Percentiles rank a stretch among this genome's conserved stretches.
Conservation (phyloP, 177 flowering plant genomes). For the Vitis hybrid region DNA sequence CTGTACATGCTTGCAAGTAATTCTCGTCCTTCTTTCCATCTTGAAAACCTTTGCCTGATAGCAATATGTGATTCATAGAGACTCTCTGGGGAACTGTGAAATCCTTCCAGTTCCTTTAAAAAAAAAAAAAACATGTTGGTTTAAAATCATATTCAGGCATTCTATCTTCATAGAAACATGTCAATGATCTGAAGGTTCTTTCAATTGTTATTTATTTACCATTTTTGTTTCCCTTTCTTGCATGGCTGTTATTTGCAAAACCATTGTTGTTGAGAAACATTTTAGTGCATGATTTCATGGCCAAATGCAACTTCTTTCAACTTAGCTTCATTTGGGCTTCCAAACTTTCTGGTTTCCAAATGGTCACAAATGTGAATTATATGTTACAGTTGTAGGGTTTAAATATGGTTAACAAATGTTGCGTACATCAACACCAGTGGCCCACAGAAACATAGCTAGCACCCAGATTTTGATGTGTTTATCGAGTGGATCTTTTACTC, state of each 20-base stretch:
- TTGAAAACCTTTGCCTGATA: background rate
- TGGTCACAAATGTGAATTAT: background rate
- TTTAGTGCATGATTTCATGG: background rate
- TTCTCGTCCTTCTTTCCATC: conserved; percentile 11
- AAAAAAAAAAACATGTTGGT: too few species aligned
- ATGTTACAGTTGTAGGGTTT: background rate
- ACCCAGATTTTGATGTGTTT: background rate
- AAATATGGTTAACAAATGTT: background rate
- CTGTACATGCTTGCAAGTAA: conserved; percentile 93
- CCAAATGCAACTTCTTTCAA: too few species aligned
- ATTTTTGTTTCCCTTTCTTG: too few species aligned
- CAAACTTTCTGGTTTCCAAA: background rate
- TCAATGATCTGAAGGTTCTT: too few species aligned
- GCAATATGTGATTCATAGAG: background rate
- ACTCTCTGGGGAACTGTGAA: background rate
- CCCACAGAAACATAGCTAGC: background rate
- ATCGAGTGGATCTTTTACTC: background rate
- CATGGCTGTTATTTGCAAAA: background rate
- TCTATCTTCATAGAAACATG: too few species aligned
- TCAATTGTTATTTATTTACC: too few species aligned
- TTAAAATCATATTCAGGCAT: too few species aligned
- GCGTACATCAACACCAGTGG: background rate
- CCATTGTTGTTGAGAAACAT: background rate
- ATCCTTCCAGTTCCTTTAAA: background rate
- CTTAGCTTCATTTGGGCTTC: background rate